Percentiles rank a stretch among this genome's conserved stretches.
These are phyloP conservation scores for Coniella lustricola DNA, from an alignment of 2,329 filamentous ascomycete species.

Conservation along the genomic window DNA sequence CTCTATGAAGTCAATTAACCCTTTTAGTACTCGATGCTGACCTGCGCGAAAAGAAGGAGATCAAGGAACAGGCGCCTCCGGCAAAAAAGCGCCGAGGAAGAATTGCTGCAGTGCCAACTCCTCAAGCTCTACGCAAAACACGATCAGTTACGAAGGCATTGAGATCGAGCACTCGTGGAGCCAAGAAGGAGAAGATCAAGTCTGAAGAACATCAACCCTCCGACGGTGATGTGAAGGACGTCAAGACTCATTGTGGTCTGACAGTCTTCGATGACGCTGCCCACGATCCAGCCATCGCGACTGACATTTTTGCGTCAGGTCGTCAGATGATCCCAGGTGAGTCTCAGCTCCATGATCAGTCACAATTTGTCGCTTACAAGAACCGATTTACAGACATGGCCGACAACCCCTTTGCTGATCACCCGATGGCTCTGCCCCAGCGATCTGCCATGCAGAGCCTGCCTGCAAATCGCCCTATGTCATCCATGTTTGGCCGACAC, in stretches of 20 bases:
- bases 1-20: neutral
- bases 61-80: slow-evolving; percentile 21
- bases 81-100: slow-evolving; percentile 24
- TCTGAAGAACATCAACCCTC: slow-evolving; percentile 5
- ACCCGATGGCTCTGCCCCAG: neutral
- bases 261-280: neutral
- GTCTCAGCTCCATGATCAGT: neutral
- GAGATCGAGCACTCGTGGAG: slow-evolving; percentile 1
- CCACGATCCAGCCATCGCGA: neutral
- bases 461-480: slow-evolving; percentile 14
- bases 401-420: neutral
- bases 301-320: slow-evolving; percentile 4
- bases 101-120: slow-evolving; percentile 5
- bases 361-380: neutral
- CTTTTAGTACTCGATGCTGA: too few species aligned
- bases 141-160: slow-evolving; percentile 6
- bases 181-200: slow-evolving; percentile 2
- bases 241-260: neutral
- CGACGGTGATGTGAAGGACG: slow-evolving; percentile 5
- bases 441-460: slow-evolving; percentile 12
- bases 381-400: neutral
- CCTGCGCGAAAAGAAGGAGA: slow-evolving; percentile 4
- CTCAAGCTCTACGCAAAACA: slow-evolving; percentile 15
- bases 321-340: slow-evolving; percentile 5
- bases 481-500: slow-evolving; percentile 8